Base-by-base conservation (phyloP, 192 early-diverging fungal genomes). In the Coemansia sp. region DNA sequence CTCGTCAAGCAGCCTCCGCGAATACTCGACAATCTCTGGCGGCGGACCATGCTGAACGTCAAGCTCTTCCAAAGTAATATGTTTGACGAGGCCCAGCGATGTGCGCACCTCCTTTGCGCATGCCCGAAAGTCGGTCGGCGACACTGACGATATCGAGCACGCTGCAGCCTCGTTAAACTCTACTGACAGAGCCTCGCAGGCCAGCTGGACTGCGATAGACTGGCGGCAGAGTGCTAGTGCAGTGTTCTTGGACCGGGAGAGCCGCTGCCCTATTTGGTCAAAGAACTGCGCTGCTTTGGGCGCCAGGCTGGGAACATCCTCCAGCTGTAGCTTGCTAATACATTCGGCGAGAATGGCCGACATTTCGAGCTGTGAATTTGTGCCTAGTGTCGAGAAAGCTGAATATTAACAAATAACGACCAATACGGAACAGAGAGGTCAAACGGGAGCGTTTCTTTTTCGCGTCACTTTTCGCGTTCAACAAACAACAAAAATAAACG, bases 201-300 rank as follows among this genome's bases (percentile, higher is more conserved):
- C 77, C 10, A 80, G 68, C 14, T 74, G 71, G 33, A 80, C 73
- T 12, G 71, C 63, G 6, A 74, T 56, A 19, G 68, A 29, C 38
- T 56, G 67, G 28, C 65, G 60, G 44, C 64, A 65, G 2, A 71
- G 64, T 24, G 57, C 47, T 28, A 71, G 51, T 4, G 54, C 33
- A 21, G 53, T 65, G 56, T 54, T 62, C 21, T 61, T 63, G 29
- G 61, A 49, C 12, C 60, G 38, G 3, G 62, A 35, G 8, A 73
- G 42, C 6, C 60, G 63, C 43, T 64, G 64, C 43, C 62, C 49
- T 50, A 80, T 62, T 31, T 69, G 61, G 47, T 67, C 62, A 42
- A 70, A 74, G 38, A 63, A 74, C 64, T 80, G 77, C 5, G 65
- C 62, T n/a, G 77, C 70, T 33, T 73, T 80, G 43, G 66, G 59